These are phyloP conservation scores for Picea abies DNA, from an alignment of 83 land plant genomes.

Conservation along the genomic window DNA sequence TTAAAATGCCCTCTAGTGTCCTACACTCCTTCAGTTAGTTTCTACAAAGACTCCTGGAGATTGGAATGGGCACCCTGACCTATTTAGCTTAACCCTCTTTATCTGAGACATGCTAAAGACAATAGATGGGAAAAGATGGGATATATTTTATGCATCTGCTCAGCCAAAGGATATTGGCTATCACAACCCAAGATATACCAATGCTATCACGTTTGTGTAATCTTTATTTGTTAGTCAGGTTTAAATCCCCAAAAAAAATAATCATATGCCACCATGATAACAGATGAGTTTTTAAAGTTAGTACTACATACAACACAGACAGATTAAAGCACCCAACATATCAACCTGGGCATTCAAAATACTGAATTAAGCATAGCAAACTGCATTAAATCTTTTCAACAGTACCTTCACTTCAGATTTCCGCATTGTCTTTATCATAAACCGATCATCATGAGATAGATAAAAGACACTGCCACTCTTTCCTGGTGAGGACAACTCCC, in stretches of 20 bases:
- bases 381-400: neutral
- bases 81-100: too few relatives aligned
- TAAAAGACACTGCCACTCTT: conserved; percentile 91
- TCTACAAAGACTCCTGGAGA: too few relatives aligned
- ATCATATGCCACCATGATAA: neutral
- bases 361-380: neutral
- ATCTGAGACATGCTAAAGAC: too few relatives aligned
- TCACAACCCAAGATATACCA: neutral
- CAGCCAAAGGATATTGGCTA: too few relatives aligned
- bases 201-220: neutral
- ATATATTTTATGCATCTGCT: too few relatives aligned
- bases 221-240: neutral
- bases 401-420: conserved; percentile 78
- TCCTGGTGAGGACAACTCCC: conserved; percentile 86
- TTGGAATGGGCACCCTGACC: too few relatives aligned
- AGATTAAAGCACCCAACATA: too few relatives aligned
- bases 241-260: neutral
- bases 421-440: conserved; percentile 87
- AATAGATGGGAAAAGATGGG: too few relatives aligned
- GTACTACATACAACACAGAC: neutral
- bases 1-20: too few relatives aligned
- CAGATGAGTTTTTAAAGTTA: neutral
- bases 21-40: too few relatives aligned
- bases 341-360: neutral
- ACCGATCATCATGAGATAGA: conserved; percentile 74